Evolutionary conservation across 306 rosid genomes (phyloP).

Genomic region (Mucuna pruriens): DNA sequence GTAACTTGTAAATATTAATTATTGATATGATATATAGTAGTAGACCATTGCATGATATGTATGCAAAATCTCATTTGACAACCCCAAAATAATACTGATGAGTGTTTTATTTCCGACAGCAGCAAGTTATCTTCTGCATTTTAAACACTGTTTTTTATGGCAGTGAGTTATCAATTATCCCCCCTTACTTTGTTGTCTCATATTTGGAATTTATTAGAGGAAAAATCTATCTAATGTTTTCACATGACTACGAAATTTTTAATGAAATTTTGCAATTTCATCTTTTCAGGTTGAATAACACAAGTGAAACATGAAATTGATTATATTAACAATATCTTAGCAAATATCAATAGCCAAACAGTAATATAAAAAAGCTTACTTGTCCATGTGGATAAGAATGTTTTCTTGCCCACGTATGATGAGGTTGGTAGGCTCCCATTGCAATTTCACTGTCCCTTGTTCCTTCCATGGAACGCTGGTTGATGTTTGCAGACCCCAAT

Average conservation of each 20-base stretch:
- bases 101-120: neutral
- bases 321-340: neutral
- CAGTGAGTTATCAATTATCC: neutral
- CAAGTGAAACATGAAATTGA: constrained; percentile 17
- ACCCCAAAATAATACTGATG: neutral
- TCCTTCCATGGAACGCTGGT: constrained; percentile 97
- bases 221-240: neutral
- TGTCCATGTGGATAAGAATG: constrained; percentile 70
- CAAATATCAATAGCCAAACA: constrained; percentile 1
- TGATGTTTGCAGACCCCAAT: constrained; percentile 95
- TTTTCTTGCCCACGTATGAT: constrained; percentile 80
- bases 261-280: constrained; percentile 17
- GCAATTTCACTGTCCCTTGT: constrained; percentile 99
- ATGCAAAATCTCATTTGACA: neutral
- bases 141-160: neutral
- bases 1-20: neutral
- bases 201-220: constrained; percentile 4
- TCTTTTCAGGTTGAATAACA: constrained; percentile 24
- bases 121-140: neutral
- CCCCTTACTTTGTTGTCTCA: neutral
- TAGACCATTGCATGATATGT: neutral
- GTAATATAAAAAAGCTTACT: constrained; percentile 49
- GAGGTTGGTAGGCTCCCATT: constrained; percentile 95
- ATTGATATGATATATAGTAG: neutral
- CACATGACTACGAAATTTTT: neutral